phyloP scores from a whole-genome alignment of 2,329 filamentous ascomycete species.

The Aureobasidium subglaciale region DNA sequence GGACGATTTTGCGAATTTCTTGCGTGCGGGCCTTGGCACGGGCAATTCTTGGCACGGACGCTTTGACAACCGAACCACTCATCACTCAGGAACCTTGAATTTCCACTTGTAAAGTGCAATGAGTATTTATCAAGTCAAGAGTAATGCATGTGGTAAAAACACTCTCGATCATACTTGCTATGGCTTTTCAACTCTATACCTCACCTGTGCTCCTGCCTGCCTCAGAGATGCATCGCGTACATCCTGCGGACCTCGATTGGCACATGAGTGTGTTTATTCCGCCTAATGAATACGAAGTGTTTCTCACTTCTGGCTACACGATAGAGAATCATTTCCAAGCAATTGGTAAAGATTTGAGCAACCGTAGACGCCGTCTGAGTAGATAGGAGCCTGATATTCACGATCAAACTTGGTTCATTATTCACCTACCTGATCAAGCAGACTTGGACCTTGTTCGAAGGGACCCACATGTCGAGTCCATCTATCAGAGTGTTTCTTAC shows the following conservation, averaged over 20 bases:
- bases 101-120: too few relatives aligned
- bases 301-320: neutral
- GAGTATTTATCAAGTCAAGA: too few relatives aligned
- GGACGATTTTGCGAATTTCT: neutral
- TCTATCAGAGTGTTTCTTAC: neutral
- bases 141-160: too few relatives aligned
- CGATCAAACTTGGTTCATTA: neutral
- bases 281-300: neutral
- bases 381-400: neutral
- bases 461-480: neutral
- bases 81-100: neutral
- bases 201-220: neutral
- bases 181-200: neutral
- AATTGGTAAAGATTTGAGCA: neutral
- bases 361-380: neutral
- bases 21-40: neutral
- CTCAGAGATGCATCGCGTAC: neutral
- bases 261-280: neutral
- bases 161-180: neutral
- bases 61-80: neutral
- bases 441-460: neutral
- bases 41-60: neutral
- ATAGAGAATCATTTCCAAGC: neutral
- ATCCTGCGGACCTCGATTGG: neutral
- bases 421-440: neutral